These are phyloP conservation scores for Starmerella sp. DNA, from an alignment of 805 yeast species.

Conservation along the genomic window DNA sequence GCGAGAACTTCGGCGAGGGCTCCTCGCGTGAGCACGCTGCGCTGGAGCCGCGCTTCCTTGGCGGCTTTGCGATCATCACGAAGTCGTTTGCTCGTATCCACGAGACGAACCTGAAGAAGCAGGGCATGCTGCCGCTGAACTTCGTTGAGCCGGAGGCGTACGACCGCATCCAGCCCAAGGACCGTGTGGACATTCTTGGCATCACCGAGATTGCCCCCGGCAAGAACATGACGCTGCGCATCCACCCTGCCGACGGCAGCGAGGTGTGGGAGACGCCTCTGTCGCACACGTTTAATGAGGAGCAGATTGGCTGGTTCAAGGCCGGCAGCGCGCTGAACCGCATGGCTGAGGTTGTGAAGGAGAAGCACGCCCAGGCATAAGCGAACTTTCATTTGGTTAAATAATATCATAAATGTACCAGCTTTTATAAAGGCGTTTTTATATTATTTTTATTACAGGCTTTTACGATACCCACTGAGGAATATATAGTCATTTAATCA, in stretches of 20 bases:
- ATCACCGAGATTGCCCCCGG: constrained; percentile 84
- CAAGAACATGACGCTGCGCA: constrained; percentile 71
- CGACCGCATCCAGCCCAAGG: constrained; percentile 86
- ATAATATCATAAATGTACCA: background rate
- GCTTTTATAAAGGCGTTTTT: background rate
- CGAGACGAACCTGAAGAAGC: constrained; percentile 99
- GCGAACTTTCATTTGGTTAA: background rate
- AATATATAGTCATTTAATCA: no score
- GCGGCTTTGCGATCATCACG: constrained; percentile 95
- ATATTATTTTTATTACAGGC: background rate
- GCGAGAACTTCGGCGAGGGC: constrained; percentile 99
- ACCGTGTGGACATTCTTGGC: constrained; percentile 78
- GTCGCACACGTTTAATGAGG: constrained; percentile 90
- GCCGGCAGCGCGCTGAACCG: constrained; percentile 98
- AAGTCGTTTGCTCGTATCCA: constrained; percentile 98
- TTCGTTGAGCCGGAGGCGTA: constrained; percentile 80
- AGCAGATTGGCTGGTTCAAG: constrained; percentile 99
- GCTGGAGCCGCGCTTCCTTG: constrained; percentile 96
- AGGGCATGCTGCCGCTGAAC: constrained; percentile 96
- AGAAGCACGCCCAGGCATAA: constrained; percentile 13
- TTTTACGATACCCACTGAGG: no score
- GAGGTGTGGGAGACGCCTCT: constrained; percentile 78
- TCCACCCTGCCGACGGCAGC: constrained; percentile 55
- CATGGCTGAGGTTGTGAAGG: constrained; percentile 46
- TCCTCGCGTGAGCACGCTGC: constrained; percentile 99